Percentiles rank a stretch among this genome's conserved stretches.
These are phyloP conservation scores for Gossypium longicalyx DNA, from an alignment of 345 rosid genomes.

Conservation along the genomic window DNA sequence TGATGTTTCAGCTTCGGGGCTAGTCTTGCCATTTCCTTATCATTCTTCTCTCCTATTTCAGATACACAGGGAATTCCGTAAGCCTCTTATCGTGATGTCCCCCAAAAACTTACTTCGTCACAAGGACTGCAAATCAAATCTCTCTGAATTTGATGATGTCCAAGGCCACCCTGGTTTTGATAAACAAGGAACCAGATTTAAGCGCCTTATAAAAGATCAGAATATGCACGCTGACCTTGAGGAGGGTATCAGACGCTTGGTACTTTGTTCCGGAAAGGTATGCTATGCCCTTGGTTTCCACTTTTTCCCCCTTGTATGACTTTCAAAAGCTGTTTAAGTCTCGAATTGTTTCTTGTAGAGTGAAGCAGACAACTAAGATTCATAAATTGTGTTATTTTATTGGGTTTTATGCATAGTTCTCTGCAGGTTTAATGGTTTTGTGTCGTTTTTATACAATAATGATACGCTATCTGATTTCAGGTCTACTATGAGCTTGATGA, in stretches of 20 bases:
- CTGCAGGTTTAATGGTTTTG: no score
- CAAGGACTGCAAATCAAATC: conserved; percentile 88
- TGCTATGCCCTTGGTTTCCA: background rate
- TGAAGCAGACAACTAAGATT: no score
- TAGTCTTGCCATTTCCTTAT: no score
- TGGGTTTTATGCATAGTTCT: no score
- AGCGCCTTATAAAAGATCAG: conserved; percentile 86
- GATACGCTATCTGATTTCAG: conserved; percentile 8
- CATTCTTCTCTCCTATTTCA: background rate
- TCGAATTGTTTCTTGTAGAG: no score
- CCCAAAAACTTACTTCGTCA: conserved; percentile 93
- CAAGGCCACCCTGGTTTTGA: conserved; percentile 95
- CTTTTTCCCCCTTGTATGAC: no score
- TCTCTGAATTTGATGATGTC: conserved; percentile 90
- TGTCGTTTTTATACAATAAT: background rate
- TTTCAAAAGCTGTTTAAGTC: no score
- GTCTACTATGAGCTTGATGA: conserved; percentile 73
- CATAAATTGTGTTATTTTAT: no score
- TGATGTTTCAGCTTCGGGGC: no score
- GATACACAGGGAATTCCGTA: conserved; percentile 71
- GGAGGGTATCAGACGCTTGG: conserved; percentile 75
- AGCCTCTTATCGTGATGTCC: conserved; percentile 81
- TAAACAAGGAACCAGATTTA: conserved; percentile 93
- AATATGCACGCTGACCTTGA: conserved; percentile 76
- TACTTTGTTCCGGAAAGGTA: conserved; percentile 96